These are phyloP conservation scores for Fusarium redolens DNA, from an alignment of 2,329 filamentous ascomycete genomes.

Conservation along the genomic window DNA sequence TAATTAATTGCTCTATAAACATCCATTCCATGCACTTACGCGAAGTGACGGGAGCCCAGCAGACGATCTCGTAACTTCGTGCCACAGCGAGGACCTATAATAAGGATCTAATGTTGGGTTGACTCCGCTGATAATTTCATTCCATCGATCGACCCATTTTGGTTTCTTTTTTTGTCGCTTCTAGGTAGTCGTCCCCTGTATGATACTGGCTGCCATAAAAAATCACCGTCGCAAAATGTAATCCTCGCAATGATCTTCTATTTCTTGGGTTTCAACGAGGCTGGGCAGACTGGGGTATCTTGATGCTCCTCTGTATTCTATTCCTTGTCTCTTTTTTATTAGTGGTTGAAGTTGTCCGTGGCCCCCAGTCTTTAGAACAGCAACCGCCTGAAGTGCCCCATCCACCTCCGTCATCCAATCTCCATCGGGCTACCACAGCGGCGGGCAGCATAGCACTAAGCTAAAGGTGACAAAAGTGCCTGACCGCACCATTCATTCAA, in stretches of 20 bases:
- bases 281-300: constrained; percentile 30
- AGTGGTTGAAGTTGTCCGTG: not conserved
- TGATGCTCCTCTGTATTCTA: constrained; percentile 3
- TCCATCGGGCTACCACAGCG: constrained; percentile 25
- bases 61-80: constrained; percentile 29
- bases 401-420: constrained; percentile 38
- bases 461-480: constrained; percentile 36
- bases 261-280: constrained; percentile 14
- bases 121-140: constrained; percentile 35
- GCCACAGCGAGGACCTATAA: constrained; percentile 6
- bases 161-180: not conserved
- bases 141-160: constrained; percentile 11
- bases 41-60: not conserved
- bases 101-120: constrained; percentile 8
- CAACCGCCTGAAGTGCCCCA: constrained; percentile 17
- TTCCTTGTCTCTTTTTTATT: constrained; percentile 18
- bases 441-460: constrained; percentile 8
- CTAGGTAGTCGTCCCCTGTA: not conserved
- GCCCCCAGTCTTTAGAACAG: not conserved
- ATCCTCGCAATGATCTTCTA: not conserved
- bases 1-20: constrained; percentile 6
- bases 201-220: not conserved
- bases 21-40: constrained; percentile 17
- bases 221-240: not conserved
- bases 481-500: constrained; percentile 39